phyloP scores from a whole-genome alignment of 768 basidiomycete species.

The Mycena vulgaris region DNA sequence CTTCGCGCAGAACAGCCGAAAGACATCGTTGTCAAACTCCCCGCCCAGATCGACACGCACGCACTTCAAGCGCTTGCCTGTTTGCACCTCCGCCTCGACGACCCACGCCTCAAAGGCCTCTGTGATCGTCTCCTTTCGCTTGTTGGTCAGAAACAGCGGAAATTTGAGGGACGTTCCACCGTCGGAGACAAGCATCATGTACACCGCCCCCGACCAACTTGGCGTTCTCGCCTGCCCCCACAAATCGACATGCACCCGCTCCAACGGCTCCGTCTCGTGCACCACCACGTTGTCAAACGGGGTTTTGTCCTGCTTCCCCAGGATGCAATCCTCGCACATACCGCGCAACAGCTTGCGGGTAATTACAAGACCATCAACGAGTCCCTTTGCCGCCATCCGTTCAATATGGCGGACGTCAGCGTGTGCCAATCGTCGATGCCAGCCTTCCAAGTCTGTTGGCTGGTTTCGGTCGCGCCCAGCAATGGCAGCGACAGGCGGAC shows the following conservation, averaged over 20 bases:
- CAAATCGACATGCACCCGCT: constrained; percentile 44
- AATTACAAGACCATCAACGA: constrained; percentile 44
- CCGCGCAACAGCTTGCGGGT: constrained; percentile 6
- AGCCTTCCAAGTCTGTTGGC: constrained; percentile 39
- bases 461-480: constrained; percentile 34
- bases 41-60: constrained; percentile 43
- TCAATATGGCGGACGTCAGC: constrained; percentile 24
- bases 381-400: constrained; percentile 21
- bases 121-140: constrained; percentile 30
- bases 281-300: constrained; percentile 42
- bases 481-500: constrained; percentile 22
- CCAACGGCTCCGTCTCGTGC: constrained; percentile 35
- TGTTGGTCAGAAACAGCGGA: background rate
- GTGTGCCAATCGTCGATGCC: constrained; percentile 49
- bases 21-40: constrained; percentile 35
- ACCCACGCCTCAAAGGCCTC: constrained; percentile 34
- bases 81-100: constrained; percentile 23
- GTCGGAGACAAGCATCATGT: no score
- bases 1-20: constrained; percentile 29
- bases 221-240: constrained; percentile 41
- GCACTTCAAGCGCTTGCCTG: constrained; percentile 21
- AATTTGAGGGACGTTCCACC: no score
- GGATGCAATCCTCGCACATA: no score
- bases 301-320: constrained; percentile 42
- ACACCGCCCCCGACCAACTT: no score